Percentiles rank a stretch among this genome's conserved stretches.
Evolutionary conservation across 345 rosid species (phyloP).

Genomic region (Populus nigra): DNA sequence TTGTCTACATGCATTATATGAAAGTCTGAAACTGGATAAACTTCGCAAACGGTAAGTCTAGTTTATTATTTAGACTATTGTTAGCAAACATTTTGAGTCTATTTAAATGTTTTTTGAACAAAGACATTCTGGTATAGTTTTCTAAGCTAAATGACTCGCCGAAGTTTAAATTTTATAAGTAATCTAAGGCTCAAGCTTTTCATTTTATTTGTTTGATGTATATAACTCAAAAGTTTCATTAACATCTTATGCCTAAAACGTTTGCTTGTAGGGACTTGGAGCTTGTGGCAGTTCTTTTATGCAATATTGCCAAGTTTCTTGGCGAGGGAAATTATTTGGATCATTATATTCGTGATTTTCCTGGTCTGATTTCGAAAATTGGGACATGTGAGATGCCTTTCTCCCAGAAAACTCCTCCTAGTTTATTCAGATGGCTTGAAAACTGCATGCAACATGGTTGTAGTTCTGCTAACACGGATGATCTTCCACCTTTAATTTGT

Average conservation of each 20-base stretch:
- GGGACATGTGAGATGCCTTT: slow-evolving; percentile 33
- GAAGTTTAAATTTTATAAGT: too few relatives aligned
- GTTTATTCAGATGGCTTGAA: slow-evolving; percentile 86
- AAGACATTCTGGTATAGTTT: too few relatives aligned
- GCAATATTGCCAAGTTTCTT: slow-evolving; percentile 66
- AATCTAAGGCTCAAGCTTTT: too few relatives aligned
- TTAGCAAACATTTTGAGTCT: neutral
- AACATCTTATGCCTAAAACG: neutral
- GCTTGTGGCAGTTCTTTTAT: slow-evolving; percentile 64
- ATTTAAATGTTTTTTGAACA: too few relatives aligned
- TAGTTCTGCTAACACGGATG: slow-evolving; percentile 44
- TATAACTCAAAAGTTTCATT: neutral
- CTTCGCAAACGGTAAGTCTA: slow-evolving; percentile 75
- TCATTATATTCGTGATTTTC: slow-evolving; percentile 91
- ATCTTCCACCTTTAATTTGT: slow-evolving; percentile 69
- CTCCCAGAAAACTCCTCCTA: slow-evolving; percentile 61
- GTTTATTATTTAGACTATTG: neutral
- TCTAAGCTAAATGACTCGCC: too few relatives aligned
- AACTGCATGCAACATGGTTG: slow-evolving; percentile 69
- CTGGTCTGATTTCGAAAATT: slow-evolving; percentile 47
- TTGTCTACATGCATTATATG: slow-evolving; percentile 87
- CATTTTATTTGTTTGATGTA: neutral
- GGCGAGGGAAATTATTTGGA: slow-evolving; percentile 72
- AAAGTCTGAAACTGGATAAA: slow-evolving; percentile 83
- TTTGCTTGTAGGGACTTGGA: slow-evolving; percentile 67